Evolutionary conservation across 805 yeast genomes (phyloP), one percentile per base, ranked within the genome.

Genomic region (Saturnispora kantuleensis): DNA sequence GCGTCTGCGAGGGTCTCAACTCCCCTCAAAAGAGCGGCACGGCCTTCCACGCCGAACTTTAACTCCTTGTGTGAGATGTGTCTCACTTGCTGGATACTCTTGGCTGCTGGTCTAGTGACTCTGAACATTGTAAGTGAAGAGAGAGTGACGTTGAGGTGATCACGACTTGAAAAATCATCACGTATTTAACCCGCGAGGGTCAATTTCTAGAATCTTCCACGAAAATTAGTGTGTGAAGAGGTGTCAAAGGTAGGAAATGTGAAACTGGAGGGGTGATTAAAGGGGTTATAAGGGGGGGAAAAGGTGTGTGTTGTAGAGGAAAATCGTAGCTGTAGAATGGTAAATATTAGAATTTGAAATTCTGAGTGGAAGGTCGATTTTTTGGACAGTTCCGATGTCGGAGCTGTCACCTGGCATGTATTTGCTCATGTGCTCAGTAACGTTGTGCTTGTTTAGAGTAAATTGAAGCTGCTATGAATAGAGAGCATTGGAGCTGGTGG

Each of bases 1-100:
- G 98, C 97, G 60, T 86, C 89, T 41, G 97, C 97, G 56, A 90
- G 77, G 42, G 87, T 81, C 61, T 88, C 93, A 46, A 94, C 97
- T 68, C 98, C 98, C 61, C 77, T 84, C 56, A 93, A 71, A 15
- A 90, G 71, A 35, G 97, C 87, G 41, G 97, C 95, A 67, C 98
- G 80, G 56, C 96, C 97, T 63, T 89, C 96, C 50, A 90, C 95
- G 49, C 97, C 97, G 62, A 93, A 93, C 69, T 84, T 87, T 62
- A 90, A 76, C 64, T 90, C 97, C 70, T 93, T 93, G 78, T 89
- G 95, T 55, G 80, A 68, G 56, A 68, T 66, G 55, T 62, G 54
- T 64, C 81, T 77, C 17, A 43, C 18, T 43, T 44, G 47, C 50
- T 69, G 69, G 51, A 73, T 62, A 26, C 67, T 54, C 55, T 59